Evolutionary conservation across 371 early-diverging fungal genomes (phyloP).

Genomic region (Ordospora pajunii): DNA sequence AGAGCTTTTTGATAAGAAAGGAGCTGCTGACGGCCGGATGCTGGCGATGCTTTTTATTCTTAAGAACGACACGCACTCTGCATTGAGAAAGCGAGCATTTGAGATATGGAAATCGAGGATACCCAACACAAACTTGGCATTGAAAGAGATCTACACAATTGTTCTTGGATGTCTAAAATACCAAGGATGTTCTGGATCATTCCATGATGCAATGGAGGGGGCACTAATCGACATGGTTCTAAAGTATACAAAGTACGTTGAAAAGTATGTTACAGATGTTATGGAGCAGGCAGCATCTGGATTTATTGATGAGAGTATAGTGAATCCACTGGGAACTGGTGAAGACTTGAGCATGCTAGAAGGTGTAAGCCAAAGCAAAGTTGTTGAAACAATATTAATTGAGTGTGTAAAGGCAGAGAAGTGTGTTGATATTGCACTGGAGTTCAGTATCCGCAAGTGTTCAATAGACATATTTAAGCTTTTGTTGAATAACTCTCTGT

Average conservation of each 20-base stretch:
- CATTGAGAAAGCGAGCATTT: constrained; percentile 29
- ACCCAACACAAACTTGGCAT: constrained; percentile 20
- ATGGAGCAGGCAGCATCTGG: not conserved
- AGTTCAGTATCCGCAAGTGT: not conserved
- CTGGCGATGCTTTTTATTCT: constrained; percentile 26
- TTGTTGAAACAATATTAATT: not conserved
- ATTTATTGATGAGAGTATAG: not conserved
- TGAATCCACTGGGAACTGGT: not conserved
- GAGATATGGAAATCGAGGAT: constrained; percentile 28
- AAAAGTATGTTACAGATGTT: not conserved
- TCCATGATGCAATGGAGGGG: not conserved
- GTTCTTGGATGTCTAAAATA: constrained; percentile 9
- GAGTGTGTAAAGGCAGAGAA: not conserved
- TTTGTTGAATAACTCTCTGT: not conserved
- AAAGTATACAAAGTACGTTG: not conserved
- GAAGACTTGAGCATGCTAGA: not conserved
- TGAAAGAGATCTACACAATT: constrained; percentile 1
- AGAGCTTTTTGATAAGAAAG: not conserved
- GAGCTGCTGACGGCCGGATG: not conserved
- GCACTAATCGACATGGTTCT: not conserved
- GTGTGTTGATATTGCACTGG: not conserved
- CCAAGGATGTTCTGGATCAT: not conserved
- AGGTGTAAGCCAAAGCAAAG: not conserved
- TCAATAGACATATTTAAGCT: not conserved
- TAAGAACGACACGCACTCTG: constrained; percentile 17